Base-by-base conservation (phyloP, 805 yeast genomes). In the Monosporozyma unispora region DNA sequence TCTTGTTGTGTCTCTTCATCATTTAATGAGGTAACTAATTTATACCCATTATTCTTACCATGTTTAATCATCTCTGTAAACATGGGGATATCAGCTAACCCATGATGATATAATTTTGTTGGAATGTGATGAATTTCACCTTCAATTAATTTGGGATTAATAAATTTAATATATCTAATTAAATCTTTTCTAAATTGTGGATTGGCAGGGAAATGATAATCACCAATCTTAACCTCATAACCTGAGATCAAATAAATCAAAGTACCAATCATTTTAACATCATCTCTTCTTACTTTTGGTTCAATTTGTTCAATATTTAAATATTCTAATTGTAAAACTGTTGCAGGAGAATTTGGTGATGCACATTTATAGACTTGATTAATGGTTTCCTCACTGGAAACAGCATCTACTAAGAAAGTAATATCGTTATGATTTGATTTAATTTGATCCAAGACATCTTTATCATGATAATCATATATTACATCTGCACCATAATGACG, bases 381-480 rank as follows among this genome's bases (percentile, higher is more conserved):
- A 54, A 67, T 63, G 2, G 73, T 64, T n/a, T 52, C 53, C 11
- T 52, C 48, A 11, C 38, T 52, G 0, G 72, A 57, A 4, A 70
- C 68, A 11, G 68, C 61, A 52, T 70, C 74, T 2, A 70, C 46
- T 2, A 58, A 63, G 44, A 59, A 61, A 42, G 53, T 57, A 46
- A 70, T 59, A 10, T 62, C 58, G 38, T 65, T 63, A 18, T 58
- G 56, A 29, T 63, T 64, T 7, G 56, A 49, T 49, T 59, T 63
- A 50, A 76, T 73, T 58, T 75, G 66, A 22, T 68, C 69, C 44
- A 71, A 59, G 43, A 73, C 76, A 48, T 73, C 73, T 0, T 61
- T 52, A 51, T 75, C 78, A 50, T 65, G 67, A 55, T 76, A 76
- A 56, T 81, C 83, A 50, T 77, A 69, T 6, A 71, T 67, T n/a